Base-by-base conservation (phyloP, 2,329 filamentous ascomycete genomes). In the Tolypocladium paradoxum region DNA sequence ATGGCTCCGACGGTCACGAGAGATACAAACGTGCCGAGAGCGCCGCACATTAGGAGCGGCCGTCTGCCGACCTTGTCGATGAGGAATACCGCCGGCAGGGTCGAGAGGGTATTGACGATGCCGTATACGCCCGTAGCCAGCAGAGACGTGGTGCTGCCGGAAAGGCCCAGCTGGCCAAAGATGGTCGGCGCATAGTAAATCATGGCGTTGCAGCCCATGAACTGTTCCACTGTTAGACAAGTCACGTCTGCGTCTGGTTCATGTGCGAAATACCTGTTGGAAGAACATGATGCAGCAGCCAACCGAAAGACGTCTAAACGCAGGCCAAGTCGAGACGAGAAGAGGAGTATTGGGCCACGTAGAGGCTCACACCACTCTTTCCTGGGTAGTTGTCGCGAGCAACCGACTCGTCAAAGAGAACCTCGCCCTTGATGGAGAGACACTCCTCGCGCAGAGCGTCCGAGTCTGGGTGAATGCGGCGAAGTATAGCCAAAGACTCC, bases 11-110 rank as follows among this genome's bases (percentile, higher is more conserved):
- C 77, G 22, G 76, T 68, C 50, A 76, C 75, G 36, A 79, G 75
- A n/a, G 74, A 85, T 5, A 79, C 60, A n/a, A 73, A 79, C 74
- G 85, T 87, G 9, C 82, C 83, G 20, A 83, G 70, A 24, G 75
- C 81, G 58, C 84, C 84, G 29, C 74, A 70, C 57, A 87, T 80
- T 54, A 87, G 75, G 31, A 87, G 70, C 55, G 82, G 79, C 51
- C 83, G 82, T 53, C 84, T 74, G 24, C 84, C 84, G 14, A 77
- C 70, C 18, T 66, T 70, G 51, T 81, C 78, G 38, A 81, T 79
- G 53, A 75, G 72, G 50, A 78, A 73, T 43, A 81, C 58, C 0
- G 70, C 70, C 0, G 71, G 70, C 0, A 73, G 52, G 0, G 70
- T 72, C 16, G 63, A 65, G 22, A 82, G 61, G 45, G 73, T 75